Evolutionary conservation across 495 filamentous ascomycete genomes (phyloP).

Genomic region (Penicillium fimorum): DNA sequence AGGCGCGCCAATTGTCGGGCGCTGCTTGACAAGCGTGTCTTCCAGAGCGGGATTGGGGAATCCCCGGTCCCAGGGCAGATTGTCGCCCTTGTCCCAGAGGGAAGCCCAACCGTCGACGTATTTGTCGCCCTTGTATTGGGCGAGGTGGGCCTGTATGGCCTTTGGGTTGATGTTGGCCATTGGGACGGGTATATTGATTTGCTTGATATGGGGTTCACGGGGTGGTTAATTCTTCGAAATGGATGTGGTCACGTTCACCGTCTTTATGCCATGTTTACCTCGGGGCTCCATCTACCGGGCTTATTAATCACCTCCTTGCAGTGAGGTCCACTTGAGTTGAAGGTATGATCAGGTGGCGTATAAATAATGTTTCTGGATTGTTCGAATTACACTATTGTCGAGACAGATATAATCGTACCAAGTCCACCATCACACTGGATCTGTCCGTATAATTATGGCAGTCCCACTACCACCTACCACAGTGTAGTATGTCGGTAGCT

Average conservation of each 20-base stretch:
- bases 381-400: neutral
- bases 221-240: neutral
- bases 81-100: conserved; percentile 60
- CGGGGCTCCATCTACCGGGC: conserved; percentile 1
- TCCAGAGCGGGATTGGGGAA: conserved; percentile 64
- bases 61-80: conserved; percentile 69
- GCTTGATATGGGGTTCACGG: neutral
- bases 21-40: conserved; percentile 54
- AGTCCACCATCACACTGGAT: neutral
- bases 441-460: neutral
- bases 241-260: conserved; percentile 9
- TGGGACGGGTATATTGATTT: conserved; percentile 21
- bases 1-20: conserved; percentile 44
- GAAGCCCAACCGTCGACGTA: conserved; percentile 55
- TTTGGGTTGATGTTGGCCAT: conserved; percentile 22
- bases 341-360: neutral
- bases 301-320: conserved; percentile 30
- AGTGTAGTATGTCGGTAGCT: neutral
- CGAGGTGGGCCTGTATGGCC: conserved; percentile 27
- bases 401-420: neutral
- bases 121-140: conserved; percentile 30
- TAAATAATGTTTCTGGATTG: neutral
- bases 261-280: conserved; percentile 12
- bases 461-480: neutral
- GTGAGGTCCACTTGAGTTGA: neutral